phyloP scores from a whole-genome alignment of 352 stramenopile species.

The Hyaloperonospora arabidopsidis region DNA sequence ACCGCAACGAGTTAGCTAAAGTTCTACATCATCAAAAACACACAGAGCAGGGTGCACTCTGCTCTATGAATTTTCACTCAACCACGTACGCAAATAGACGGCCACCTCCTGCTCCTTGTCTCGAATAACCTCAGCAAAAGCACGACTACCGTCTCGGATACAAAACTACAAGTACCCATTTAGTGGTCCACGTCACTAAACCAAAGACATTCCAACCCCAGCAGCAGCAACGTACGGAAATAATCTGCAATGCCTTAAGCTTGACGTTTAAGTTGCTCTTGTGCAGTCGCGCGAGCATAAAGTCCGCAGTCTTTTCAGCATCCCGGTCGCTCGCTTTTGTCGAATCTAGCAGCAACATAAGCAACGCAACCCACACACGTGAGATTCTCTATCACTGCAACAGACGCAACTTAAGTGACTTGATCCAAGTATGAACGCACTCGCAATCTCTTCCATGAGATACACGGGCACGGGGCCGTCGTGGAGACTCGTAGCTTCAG shows the following conservation, averaged over 20 bases:
- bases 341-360: slow-evolving; percentile 29
- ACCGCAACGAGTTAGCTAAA: not conserved
- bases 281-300: slow-evolving; percentile 56
- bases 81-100: slow-evolving; percentile 58
- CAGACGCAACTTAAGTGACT: not conserved
- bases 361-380: not conserved
- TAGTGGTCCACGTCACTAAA: not conserved
- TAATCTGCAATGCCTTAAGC: slow-evolving; percentile 81
- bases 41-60: too few relatives aligned
- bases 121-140: slow-evolving; percentile 50
- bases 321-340: slow-evolving; percentile 59
- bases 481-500: slow-evolving; percentile 78
- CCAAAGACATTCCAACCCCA: too few relatives aligned
- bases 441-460: slow-evolving; percentile 78
- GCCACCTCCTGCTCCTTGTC: slow-evolving; percentile 66
- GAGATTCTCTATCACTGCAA: not conserved
- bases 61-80: too few relatives aligned
- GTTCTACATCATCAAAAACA: not conserved
- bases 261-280: slow-evolving; percentile 84
- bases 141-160: slow-evolving; percentile 55
- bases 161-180: slow-evolving; percentile 41
- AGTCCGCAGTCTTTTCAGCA: slow-evolving; percentile 75
- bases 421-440: slow-evolving; percentile 28
- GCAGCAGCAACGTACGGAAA: slow-evolving; percentile 38
- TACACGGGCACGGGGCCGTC: slow-evolving; percentile 76